These are phyloP conservation scores for Sextonia rubra DNA, from an alignment of 164 flowering plant species.

Conservation along the genomic window DNA sequence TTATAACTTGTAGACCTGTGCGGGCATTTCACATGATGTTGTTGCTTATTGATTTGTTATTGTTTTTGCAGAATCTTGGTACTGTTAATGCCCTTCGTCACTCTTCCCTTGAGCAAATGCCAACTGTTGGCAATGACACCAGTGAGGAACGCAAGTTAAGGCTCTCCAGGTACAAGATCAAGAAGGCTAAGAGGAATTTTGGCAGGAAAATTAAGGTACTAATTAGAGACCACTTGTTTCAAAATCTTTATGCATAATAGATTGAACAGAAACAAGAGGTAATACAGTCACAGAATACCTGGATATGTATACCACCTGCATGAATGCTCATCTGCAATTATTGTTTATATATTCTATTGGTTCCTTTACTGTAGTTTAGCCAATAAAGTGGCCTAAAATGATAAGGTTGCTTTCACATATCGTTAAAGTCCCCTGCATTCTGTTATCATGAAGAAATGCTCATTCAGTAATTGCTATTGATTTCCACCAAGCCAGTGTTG, in stretches of 20 bases:
- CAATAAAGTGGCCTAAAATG: not conserved
- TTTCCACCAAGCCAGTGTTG: not conserved
- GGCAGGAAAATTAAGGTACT: constrained; percentile 92
- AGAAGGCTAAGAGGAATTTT: constrained; percentile 91
- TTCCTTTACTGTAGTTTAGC: not conserved
- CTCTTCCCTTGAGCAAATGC: constrained; percentile 39
- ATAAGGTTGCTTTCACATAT: too few relatives aligned
- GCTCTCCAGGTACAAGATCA: constrained; percentile 94
- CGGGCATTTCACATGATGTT: not conserved
- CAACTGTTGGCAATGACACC: constrained; percentile 33
- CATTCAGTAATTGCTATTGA: too few relatives aligned
- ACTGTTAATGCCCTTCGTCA: constrained; percentile 41
- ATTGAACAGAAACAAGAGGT: too few relatives aligned
- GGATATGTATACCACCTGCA: not conserved
- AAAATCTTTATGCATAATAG: too few relatives aligned
- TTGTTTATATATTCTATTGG: not conserved
- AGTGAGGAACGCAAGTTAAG: constrained; percentile 73
- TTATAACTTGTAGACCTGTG: not conserved
- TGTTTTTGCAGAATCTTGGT: constrained; percentile 81
- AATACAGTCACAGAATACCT: not conserved
- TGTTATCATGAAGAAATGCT: too few relatives aligned
- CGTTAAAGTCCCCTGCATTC: too few relatives aligned
- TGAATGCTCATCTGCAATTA: not conserved
- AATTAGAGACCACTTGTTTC: not conserved
- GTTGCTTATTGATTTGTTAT: constrained; percentile 46